Evolutionary conservation across 805 yeast species (phyloP).

Genomic region (Ogataea populi-albae): DNA sequence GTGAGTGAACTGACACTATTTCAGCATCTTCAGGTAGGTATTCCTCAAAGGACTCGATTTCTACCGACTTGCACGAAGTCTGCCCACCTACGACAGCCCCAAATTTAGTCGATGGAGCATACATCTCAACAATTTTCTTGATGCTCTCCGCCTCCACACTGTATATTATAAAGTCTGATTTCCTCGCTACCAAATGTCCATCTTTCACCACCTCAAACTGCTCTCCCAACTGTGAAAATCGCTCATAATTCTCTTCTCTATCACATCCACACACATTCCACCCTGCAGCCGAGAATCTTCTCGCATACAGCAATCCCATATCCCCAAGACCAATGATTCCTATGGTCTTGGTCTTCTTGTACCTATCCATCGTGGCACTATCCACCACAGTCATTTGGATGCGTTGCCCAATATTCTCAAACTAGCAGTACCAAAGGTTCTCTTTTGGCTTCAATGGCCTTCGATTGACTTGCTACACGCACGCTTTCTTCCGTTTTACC

Average conservation of each 20-base stretch:
- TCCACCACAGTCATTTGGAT: slow-evolving; percentile 21
- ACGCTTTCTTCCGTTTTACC: too few relatives aligned
- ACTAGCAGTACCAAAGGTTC: too few relatives aligned
- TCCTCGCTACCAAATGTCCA: slow-evolving; percentile 82
- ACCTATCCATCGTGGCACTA: slow-evolving; percentile 12
- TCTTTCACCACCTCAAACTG: slow-evolving; percentile 59
- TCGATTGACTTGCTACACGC: too few relatives aligned
- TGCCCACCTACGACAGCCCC: slow-evolving; percentile 98
- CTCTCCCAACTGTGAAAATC: slow-evolving; percentile 37
- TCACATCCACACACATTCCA: slow-evolving; percentile 92
- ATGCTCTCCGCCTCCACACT: slow-evolving; percentile 92
- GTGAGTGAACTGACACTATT: slow-evolving; percentile 83
- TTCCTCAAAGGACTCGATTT: slow-evolving; percentile 78
- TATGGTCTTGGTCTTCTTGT: slow-evolving; percentile 46
- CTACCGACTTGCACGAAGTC: slow-evolving; percentile 92
- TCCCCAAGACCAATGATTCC: slow-evolving; percentile 97
- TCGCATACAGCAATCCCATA: slow-evolving; percentile 91
- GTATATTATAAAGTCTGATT: slow-evolving; percentile 80
- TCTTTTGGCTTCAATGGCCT: too few relatives aligned
- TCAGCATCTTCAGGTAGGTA: slow-evolving; percentile 74
- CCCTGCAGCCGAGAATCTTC: slow-evolving; percentile 72
- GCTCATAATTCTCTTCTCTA: slow-evolving; percentile 59
- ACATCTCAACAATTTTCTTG: slow-evolving; percentile 61
- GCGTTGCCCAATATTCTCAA: too few relatives aligned
- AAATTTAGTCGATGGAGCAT: slow-evolving; percentile 84